A percentile compares a stretch with the other conserved stretches of the same genome.
Evolutionary conservation across 305 asterid genomes (phyloP).

Genomic region (Plantago lanceolata): DNA sequence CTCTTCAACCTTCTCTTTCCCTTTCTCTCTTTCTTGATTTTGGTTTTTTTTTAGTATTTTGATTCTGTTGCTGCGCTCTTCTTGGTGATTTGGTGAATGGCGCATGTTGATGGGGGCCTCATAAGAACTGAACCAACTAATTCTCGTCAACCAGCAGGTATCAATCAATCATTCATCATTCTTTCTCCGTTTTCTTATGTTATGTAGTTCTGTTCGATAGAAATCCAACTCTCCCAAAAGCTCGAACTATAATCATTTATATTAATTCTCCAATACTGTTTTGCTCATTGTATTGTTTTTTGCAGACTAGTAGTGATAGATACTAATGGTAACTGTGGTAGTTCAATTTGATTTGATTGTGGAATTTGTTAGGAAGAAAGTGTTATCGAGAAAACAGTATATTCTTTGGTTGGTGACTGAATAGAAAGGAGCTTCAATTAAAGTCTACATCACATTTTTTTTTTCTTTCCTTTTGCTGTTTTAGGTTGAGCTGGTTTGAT

Average conservation of each 20-base stretch:
- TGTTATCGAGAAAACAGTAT: no score
- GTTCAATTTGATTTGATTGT: constrained; percentile 7
- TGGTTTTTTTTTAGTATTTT: background rate
- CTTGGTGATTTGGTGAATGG: constrained; percentile 35
- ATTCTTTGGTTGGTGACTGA: no score
- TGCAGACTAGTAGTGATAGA: background rate
- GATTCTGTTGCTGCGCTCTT: constrained; percentile 15
- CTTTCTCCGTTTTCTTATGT: no score
- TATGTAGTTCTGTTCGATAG: no score
- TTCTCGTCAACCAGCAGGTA: constrained; percentile 37
- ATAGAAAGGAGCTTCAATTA: no score
- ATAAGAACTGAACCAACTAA: constrained; percentile 35
- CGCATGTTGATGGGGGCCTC: constrained; percentile 35
- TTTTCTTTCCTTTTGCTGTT: no score
- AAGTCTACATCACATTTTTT: no score
- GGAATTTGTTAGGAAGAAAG: background rate
- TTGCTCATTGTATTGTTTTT: constrained; percentile 22
- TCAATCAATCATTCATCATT: background rate
- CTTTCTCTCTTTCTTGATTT: background rate
- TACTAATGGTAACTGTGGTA: background rate
- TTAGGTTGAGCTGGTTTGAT: no score
- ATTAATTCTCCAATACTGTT: no score
- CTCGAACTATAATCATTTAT: no score
- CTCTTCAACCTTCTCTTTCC: no score
- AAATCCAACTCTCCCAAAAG: no score